Evolutionary conservation across 139 green algal species (phyloP), one percentile per base, ranked within the genome.

Genomic region (Coelastrella sp.): DNA sequence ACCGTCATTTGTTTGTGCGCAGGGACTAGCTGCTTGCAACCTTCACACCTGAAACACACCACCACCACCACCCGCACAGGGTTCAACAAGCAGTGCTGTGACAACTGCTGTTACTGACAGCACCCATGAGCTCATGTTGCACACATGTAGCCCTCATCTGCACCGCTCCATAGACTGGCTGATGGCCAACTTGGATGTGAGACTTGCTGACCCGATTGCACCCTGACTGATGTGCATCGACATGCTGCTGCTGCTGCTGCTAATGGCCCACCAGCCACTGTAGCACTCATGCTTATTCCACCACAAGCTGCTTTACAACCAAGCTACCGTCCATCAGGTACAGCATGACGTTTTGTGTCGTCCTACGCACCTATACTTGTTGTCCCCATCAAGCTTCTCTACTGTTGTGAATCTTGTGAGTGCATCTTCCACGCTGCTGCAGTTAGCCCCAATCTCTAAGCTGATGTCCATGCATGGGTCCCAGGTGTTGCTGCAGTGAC

Each of bases 391-490:
- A 88, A 99, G 92, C 59, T 85, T 81, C 93, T 99, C 97, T 10
- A 89, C 86, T 7, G 89, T 88, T 10, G 94, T 97, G 95, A 98
- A 99, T 19, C 85, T 80, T 66, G 92, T 71, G 68, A 98, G 94
- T 5, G 92, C 92, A 5, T 95, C 88, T 17, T 77, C 16, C 59
- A 98, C 71, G 4, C 73, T 80, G 20, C 47, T 22, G 5, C 71
- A 78, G 11, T 59, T 85, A 73, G 74, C 92, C 20, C 79, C 93
- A 56, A 99, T 95, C 77, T 99, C 98, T 20, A 99, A 94, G 23
- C 88, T 95, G 32, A 99, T 77, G 91, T 99, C 95, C 79, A 98
- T 92, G 90, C 98, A 98, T 7, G 95, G 91, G 85, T 99, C 98
- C 75, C 94, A 98, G 3, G 94, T 98, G 93, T 97, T 96, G 87